Conservation (phyloP, 805 yeast species). For the Lipomyces yamadae region DNA sequence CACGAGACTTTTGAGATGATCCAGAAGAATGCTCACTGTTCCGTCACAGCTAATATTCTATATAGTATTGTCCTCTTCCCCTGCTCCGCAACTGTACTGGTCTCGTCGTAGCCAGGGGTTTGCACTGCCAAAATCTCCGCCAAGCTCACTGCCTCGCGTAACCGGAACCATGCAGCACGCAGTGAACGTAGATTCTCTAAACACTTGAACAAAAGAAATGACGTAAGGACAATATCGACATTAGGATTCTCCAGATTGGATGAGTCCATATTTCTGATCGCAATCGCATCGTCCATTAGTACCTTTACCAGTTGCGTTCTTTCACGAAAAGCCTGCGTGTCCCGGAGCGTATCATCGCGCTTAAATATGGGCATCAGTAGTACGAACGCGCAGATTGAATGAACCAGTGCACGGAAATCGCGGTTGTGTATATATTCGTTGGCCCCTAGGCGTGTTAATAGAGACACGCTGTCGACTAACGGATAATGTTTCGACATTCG, state of each 20-base stretch:
- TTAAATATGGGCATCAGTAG: constrained; percentile 12
- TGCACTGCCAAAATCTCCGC: constrained; percentile 20
- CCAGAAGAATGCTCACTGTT: constrained; percentile 14
- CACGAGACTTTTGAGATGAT: neutral
- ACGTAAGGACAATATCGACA: constrained; percentile 15
- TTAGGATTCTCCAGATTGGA: constrained; percentile 8
- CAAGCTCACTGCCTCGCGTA: constrained; percentile 24
- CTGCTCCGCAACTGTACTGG: constrained; percentile 12
- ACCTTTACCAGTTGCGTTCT: constrained; percentile 8
- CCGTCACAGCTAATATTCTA: constrained; percentile 22
- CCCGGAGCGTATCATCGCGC: constrained; percentile 5
- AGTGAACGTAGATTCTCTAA: constrained; percentile 2
- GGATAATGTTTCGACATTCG: constrained; percentile 8
- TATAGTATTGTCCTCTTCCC: constrained; percentile 11
- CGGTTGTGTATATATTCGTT: constrained; percentile 7
- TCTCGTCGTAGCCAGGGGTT: constrained; percentile 2
- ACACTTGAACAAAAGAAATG: constrained; percentile 16
- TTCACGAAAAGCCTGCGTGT: constrained; percentile 10
- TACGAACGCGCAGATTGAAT: constrained; percentile 19
- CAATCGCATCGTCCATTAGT: constrained; percentile 11
- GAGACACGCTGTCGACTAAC: constrained; percentile 10
- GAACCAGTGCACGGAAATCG: constrained; percentile 16
- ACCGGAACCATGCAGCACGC: constrained; percentile 22
- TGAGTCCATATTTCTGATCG: constrained; percentile 6
- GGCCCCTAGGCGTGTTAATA: constrained; percentile 11